Percentiles rank a stretch among this genome's conserved stretches.
phyloP scores from a whole-genome alignment of 768 basidiomycete genomes.

The Harrya chromipes region DNA sequence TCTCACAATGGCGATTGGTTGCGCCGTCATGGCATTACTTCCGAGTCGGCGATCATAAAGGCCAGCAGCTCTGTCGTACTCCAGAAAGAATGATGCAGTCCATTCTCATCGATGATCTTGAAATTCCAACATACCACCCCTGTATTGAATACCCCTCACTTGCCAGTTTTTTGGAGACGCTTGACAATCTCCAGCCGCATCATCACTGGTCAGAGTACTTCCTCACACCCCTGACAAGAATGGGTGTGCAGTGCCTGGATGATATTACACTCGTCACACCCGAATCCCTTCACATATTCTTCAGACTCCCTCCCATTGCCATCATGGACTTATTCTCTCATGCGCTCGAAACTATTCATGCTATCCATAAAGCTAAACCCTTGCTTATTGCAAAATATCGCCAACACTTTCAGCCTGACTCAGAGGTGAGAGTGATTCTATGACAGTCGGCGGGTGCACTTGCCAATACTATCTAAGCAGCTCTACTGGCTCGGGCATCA shows the following conservation, averaged over 20 bases:
- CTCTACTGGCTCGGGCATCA: no score
- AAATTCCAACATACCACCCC: background rate
- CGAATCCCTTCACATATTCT: background rate
- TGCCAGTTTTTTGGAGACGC: background rate
- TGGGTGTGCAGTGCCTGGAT: background rate
- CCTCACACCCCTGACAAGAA: slow-evolving; percentile 1
- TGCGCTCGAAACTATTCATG: background rate
- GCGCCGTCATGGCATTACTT: no score
- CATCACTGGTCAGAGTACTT: background rate
- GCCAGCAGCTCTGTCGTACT: no score
- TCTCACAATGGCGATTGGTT: no score
- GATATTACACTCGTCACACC: background rate
- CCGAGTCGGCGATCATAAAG: no score
- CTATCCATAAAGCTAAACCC: background rate
- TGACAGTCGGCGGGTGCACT: no score
- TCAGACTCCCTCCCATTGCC: background rate
- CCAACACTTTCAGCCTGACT: no score
- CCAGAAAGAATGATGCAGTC: no score
- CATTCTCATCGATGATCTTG: background rate
- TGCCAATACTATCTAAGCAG: no score
- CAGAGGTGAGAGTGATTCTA: no score
- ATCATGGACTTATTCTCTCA: slow-evolving; percentile 1
- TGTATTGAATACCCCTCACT: background rate
- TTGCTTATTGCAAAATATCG: background rate
- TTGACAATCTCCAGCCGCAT: background rate